These are phyloP conservation scores for Fusarium kyushuense DNA, from an alignment of 2,329 filamentous ascomycete species.

Conservation along the genomic window DNA sequence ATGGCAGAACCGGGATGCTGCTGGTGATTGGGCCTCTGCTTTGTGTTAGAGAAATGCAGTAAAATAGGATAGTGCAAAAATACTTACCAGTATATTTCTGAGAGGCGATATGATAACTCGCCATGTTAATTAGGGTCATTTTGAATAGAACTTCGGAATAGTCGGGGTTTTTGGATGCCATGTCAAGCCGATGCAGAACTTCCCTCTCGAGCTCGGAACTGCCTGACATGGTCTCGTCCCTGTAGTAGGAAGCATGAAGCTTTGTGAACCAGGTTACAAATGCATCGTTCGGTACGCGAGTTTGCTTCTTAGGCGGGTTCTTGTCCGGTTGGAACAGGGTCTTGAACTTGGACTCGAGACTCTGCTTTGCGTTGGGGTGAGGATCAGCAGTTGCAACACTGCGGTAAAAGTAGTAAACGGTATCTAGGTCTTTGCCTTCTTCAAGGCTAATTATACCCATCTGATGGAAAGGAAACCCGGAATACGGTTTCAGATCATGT, in stretches of 20 bases:
- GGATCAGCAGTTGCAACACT: constrained; percentile 80
- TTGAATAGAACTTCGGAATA: constrained; percentile 77
- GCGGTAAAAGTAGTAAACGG: constrained; percentile 91
- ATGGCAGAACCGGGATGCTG: constrained; percentile 63
- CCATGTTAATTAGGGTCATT: constrained; percentile 86
- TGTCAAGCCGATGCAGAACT: constrained; percentile 80
- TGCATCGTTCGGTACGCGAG: constrained; percentile 64
- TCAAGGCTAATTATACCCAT: constrained; percentile 86
- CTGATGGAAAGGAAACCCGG: constrained; percentile 89
- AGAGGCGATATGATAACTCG: constrained; percentile 79
- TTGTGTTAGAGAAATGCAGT: constrained; percentile 18
- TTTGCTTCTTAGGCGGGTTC: constrained; percentile 48
- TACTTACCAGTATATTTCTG: constrained; percentile 52
- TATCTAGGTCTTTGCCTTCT: constrained; percentile 82
- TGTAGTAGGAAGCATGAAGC: constrained; percentile 86
- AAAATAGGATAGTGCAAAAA: background rate
- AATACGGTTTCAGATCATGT: constrained; percentile 79
- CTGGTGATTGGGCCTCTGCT: constrained; percentile 61
- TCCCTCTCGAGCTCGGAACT: constrained; percentile 88
- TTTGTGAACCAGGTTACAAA: constrained; percentile 86
- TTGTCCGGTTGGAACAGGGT: constrained; percentile 58
- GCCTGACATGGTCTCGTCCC: constrained; percentile 78
- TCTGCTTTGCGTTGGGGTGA: constrained; percentile 78
- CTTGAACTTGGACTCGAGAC: constrained; percentile 83
- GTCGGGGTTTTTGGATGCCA: constrained; percentile 76